phyloP scores from a whole-genome alignment of 1,284 basidiomycete genomes.

The Ceratobasidium sp. region DNA sequence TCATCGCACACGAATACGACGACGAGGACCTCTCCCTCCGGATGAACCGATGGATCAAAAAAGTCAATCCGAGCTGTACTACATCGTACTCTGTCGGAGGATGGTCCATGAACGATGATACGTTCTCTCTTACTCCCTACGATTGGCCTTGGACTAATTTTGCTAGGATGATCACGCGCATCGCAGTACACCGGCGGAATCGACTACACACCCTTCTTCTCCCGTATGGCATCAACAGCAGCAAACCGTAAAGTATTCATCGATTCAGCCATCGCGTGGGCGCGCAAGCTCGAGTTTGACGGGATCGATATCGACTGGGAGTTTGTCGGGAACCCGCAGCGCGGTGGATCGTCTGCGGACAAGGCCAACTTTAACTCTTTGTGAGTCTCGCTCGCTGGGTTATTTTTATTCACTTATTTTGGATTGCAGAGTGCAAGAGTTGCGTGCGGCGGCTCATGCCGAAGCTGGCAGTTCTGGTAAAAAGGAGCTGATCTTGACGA shows the following conservation, averaged over 20 bases:
- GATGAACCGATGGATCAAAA: constrained; percentile 31
- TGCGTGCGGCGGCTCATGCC: background rate
- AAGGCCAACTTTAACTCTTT: constrained; percentile 21
- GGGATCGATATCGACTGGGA: constrained; percentile 36
- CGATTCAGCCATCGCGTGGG: constrained; percentile 14
- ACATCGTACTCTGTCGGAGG: constrained; percentile 31
- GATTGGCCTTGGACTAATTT: background rate
- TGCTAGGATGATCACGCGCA: background rate
- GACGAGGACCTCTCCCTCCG: too few relatives aligned
- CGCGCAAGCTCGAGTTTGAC: constrained; percentile 23
- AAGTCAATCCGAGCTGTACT: constrained; percentile 25
- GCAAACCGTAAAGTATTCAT: constrained; percentile 22
- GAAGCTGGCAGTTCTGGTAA: background rate
- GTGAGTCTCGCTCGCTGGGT: background rate
- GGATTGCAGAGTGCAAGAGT: background rate
- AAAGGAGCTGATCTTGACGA: constrained; percentile 1
- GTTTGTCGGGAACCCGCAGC: constrained; percentile 18
- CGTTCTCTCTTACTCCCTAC: background rate
- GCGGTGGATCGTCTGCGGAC: constrained; percentile 15
- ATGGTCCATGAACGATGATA: constrained; percentile 29
- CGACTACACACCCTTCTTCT: constrained; percentile 20
- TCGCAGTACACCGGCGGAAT: constrained; percentile 32
- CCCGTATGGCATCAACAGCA: background rate
- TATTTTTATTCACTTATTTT: background rate
- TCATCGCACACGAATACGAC: constrained; percentile 13